A percentile compares a stretch with the other conserved stretches of the same genome.
Evolutionary conservation across 176 grass and related monocot species (phyloP).

Genomic region (Phragmites australis): DNA sequence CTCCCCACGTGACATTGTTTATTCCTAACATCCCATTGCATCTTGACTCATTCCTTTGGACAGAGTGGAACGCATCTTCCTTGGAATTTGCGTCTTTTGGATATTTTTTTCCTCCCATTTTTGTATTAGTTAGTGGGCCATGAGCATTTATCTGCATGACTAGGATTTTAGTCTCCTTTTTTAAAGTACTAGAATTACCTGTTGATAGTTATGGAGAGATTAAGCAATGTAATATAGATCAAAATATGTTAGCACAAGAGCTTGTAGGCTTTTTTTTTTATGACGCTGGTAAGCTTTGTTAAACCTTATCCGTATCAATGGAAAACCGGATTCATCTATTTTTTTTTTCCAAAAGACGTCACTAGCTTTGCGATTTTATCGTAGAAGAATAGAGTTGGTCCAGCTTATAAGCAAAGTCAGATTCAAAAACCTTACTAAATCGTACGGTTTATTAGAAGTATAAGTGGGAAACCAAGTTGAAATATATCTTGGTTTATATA

Average conservation of each 20-base stretch:
- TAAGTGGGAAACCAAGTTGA: too few species aligned
- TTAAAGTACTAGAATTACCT: too few species aligned
- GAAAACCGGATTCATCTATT: too few species aligned
- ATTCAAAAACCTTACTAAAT: too few species aligned
- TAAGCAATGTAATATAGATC: not conserved
- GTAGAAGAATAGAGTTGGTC: too few species aligned
- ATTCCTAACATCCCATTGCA: slow-evolving; percentile 21
- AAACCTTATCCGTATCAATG: too few species aligned
- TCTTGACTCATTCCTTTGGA: slow-evolving; percentile 20
- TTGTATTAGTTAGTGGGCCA: not conserved
- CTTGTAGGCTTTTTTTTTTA: not conserved
- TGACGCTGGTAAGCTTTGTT: not conserved
- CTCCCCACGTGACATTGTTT: slow-evolving; percentile 8
- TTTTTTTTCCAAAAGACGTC: too few species aligned
- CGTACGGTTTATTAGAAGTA: too few species aligned
- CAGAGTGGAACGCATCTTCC: slow-evolving; percentile 21
- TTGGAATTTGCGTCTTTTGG: not conserved
- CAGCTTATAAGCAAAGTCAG: too few species aligned
- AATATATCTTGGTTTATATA: too few species aligned
- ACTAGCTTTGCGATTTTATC: too few species aligned
- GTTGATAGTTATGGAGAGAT: not conserved
- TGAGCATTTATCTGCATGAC: not conserved
- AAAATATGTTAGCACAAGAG: not conserved
- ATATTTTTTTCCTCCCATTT: not conserved
- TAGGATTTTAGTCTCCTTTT: not conserved